Evolutionary conservation across 148 eudicot genomes (phyloP), one percentile per base, ranked within the genome.

Genomic region (Nepenthes mirabilis): DNA sequence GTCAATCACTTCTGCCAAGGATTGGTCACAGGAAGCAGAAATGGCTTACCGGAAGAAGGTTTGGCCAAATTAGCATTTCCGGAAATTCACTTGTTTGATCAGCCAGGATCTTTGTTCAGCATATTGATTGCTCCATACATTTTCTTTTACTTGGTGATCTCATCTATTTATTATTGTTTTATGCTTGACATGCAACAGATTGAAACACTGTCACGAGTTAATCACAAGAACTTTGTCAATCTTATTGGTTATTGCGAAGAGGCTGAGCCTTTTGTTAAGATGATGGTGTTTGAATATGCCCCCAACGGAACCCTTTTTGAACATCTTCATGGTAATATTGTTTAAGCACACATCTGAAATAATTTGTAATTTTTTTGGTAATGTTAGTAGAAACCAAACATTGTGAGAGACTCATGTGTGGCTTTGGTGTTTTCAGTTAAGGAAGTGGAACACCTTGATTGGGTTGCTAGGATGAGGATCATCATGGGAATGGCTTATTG

Each of bases 251-350:
- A 89, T 70, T 93, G 99, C 60, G 99, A 93, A 73, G 97, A 86
- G 70, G 71, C 79, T 13, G 90, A 86, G 64, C 96, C 99, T 68
- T 93, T 93, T 64, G 64, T 75, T 12, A 79, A 97, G 71, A 86
- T 89, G 91, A 89, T 93, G 99, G 99, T 93, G 53, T 89, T 88
- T 54, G 99, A 93, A 72, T 93, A 86, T 71, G 97, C 89, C 60
- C 90, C 99, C 33, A 84, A 82, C 51, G 99, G 99, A 60, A 77
- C 69, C 52, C 80, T 93, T 52, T 93, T 68, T 59, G 97, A 93
- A 78, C 91, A 93, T 80, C 84, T 93, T 52, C 96, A 89, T 37
- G 90, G 99, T 85, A 78, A 68, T 49, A n/a, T 12, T 49, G 6
- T 11, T 12, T 12, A 2, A 2, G 3, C 52, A 23, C 23, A 23